Evolutionary conservation across 345 rosid species (phyloP).

Genomic region (Rhodomyrtus tomentosa): DNA sequence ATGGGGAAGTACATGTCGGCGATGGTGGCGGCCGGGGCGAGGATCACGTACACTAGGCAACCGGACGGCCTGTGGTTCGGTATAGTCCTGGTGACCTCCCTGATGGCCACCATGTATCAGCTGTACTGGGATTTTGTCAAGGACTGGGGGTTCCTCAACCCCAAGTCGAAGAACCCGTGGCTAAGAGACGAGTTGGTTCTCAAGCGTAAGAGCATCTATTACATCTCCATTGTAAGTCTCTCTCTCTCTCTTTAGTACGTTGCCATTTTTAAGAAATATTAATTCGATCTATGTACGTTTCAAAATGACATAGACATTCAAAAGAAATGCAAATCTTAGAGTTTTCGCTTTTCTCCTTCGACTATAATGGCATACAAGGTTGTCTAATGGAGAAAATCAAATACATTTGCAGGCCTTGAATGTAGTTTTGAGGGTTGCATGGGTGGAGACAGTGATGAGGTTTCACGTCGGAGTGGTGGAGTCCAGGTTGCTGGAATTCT

Average conservation of each 20-base stretch:
- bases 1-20: slow-evolving; percentile 98
- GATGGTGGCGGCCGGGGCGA: slow-evolving; percentile 93
- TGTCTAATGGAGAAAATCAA: neutral
- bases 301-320: neutral
- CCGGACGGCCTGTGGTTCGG: slow-evolving; percentile 38
- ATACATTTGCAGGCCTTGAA: slow-evolving; percentile 53
- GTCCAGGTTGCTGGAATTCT: slow-evolving; percentile 59
- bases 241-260: neutral
- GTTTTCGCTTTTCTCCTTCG: neutral
- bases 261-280: too few relatives aligned
- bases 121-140: slow-evolving; percentile 91
- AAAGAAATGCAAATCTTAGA: neutral
- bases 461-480: slow-evolving; percentile 35
- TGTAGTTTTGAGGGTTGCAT: slow-evolving; percentile 66
- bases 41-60: slow-evolving; percentile 63
- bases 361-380: too few relatives aligned
- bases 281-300: neutral
- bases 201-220: slow-evolving; percentile 65
- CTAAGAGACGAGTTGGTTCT: slow-evolving; percentile 75
- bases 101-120: slow-evolving; percentile 66
- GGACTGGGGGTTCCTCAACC: slow-evolving; percentile 87
- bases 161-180: slow-evolving; percentile 65
- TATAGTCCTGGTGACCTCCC: slow-evolving; percentile 51
- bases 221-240: slow-evolving; percentile 64
- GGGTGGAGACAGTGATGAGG: slow-evolving; percentile 70